Conservation (phyloP, 129 eudicot genomes). For the Flaveria brownii region DNA sequence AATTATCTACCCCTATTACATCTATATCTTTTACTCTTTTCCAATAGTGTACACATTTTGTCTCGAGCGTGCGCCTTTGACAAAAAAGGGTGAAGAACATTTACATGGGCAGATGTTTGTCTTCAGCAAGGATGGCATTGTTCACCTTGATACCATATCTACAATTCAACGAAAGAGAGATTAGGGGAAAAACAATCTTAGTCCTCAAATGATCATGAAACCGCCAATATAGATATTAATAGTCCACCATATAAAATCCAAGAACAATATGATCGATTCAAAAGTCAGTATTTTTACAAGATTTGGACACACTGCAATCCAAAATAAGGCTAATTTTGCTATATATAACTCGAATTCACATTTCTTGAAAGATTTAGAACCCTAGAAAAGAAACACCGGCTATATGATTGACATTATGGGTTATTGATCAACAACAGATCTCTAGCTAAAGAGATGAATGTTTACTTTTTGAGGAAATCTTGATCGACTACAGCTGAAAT, state of each 20-base stretch:
- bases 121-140: conserved; percentile 94
- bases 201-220: background rate
- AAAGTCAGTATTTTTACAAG: background rate
- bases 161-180: background rate
- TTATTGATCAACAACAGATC: background rate
- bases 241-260: too few relatives aligned
- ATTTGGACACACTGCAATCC: background rate
- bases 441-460: background rate
- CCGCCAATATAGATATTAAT: background rate
- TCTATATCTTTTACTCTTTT: too few relatives aligned
- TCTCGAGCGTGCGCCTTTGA: too few relatives aligned
- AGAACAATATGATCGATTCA: background rate
- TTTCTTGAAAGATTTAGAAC: background rate
- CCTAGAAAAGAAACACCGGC: background rate
- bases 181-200: conserved; percentile 8
- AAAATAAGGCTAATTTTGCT: conserved; percentile 6
- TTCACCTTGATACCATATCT: conserved; percentile 73
- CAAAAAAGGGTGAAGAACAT: conserved; percentile 7
- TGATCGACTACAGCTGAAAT: conserved; percentile 76
- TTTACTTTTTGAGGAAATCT: conserved; percentile 65
- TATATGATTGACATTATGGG: background rate
- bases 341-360: background rate
- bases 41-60: too few relatives aligned
- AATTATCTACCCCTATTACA: too few relatives aligned
- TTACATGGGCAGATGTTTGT: conserved; percentile 88